Evolutionary conservation across 768 basidiomycete genomes (phyloP), one percentile per base, ranked within the genome.

Genomic region (Hypholoma fasciculare): DNA sequence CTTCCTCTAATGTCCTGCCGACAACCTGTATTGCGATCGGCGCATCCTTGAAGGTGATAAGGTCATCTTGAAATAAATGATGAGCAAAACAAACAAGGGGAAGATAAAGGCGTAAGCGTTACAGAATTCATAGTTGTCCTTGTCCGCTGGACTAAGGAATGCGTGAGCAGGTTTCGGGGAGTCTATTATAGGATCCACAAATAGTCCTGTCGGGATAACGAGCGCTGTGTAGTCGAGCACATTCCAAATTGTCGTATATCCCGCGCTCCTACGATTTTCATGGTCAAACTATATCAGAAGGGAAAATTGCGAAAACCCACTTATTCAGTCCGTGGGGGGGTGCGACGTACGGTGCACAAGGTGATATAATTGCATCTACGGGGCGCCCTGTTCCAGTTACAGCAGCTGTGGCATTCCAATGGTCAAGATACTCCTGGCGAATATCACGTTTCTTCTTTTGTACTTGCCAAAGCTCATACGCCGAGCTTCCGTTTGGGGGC

Each of bases 331-430:
- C 89, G 64, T 90, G 90, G 9, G 85, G 88, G 4, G 82, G 72
- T 1, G 90, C 87, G 0, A 78, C 72, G 65, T 74, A 85, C 1
- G 88, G 78, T 1, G 86, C 85, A 2, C 74, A 78, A 19, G 92
- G 88, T 2, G 77, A 72, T 37, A 93, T 86, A 62, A 94, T 83
- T 1, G 87, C 90, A 66, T 93, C 92, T 6, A 92, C 80, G 4
- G 89, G 87, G 2, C 92, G 72, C 1, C 87, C 88, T 0, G 89
- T 92, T 0, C 82, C 82, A 0, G 89, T 92, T 13, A 63, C 48
- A 0, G 54, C 60, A 9, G 63, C 71, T 0, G 85, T 87, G 4
- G 71, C 74, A 51, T 85, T 78, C 90, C 89, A 92, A 49, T 82
- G 71, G 48, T 85, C 79, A 47, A 89, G 69, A 65, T 90, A 84